Conservation (phyloP, 805 yeast species). For the Saccharomycopsis babjevae region DNA sequence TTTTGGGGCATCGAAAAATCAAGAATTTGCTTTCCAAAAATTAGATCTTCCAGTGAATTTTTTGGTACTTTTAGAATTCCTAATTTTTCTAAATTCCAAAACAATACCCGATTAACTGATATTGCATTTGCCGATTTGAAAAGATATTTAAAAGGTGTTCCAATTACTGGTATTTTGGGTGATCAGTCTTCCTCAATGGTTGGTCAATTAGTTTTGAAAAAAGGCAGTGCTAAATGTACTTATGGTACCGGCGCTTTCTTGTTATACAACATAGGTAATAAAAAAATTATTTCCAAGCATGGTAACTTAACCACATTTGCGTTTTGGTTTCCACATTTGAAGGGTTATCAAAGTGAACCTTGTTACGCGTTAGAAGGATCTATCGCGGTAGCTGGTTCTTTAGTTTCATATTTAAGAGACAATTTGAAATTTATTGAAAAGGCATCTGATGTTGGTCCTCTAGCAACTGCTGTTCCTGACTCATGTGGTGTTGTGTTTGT, state of each 20-base stretch:
- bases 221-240: slow-evolving; percentile 88
- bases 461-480: slow-evolving; percentile 71
- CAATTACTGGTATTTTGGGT: slow-evolving; percentile 84
- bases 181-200: slow-evolving; percentile 92
- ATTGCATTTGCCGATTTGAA: slow-evolving; percentile 41
- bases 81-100: slow-evolving; percentile 40
- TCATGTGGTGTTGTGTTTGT: slow-evolving; percentile 91
- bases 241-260: slow-evolving; percentile 95
- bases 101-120: slow-evolving; percentile 39
- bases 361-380: slow-evolving; percentile 92
- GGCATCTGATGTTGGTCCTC: slow-evolving; percentile 82
- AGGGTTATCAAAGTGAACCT: slow-evolving; percentile 42
- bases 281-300: slow-evolving; percentile 58
- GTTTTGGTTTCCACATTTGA: slow-evolving; percentile 72
- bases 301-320: slow-evolving; percentile 88
- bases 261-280: slow-evolving; percentile 74
- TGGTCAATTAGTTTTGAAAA: slow-evolving; percentile 78
- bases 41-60: slow-evolving; percentile 66
- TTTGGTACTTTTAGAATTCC: slow-evolving; percentile 68
- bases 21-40: slow-evolving; percentile 60
- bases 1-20: slow-evolving; percentile 73
- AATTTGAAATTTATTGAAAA: slow-evolving; percentile 72
- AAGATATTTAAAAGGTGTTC: slow-evolving; percentile 45
- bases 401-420: slow-evolving; percentile 89
- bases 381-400: slow-evolving; percentile 91